Evolutionary conservation across 352 stramenopile species (phyloP), one percentile per base, ranked within the genome.

Genomic region (Pythium vanterpoolii): DNA sequence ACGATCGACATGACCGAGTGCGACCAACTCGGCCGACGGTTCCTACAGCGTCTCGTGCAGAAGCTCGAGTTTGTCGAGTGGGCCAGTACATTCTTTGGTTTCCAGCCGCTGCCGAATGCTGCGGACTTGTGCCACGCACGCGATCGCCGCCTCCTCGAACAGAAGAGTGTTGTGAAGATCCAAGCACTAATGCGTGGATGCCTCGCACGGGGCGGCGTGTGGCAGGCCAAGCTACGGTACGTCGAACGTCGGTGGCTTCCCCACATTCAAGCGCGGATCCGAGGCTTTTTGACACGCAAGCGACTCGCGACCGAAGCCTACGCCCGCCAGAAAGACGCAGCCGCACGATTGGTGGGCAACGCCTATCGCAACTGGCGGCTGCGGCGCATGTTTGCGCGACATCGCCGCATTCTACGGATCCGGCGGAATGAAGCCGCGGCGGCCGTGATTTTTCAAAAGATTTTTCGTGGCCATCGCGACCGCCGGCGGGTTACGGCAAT

Each of bases 1-100:
- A 90, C 81, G 11, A 79, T 97, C n/a, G 81, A 97, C 47, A 69
- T 97, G 46, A 93, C 85, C 8, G 73, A 85, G 24, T 96, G 88
- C 62, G 67, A 66, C 18, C 68, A 79, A 26, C 81, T 97, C 50
- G 73, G 83, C 1, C 72, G 86, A 19, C 67, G 76, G 0, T 95
- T 95, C 44, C 62, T 96, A 1, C 83, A 93, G 45, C 59, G 69
- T 21, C 65, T 96, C 16, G 72, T 94, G 34, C 59, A 73, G 8
- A 77, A 80, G 40, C 81, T 97, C 27, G 76, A 76, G 51, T 93
- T 95, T 46, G 87, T 95, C 27, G 79, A 97, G 53, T 90, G 81
- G 73, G 79, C 86, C 3, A 75, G 61, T n/a, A 74, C 58, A 14
- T 96, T 91, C 59, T 87, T 95, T 40, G 89, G 88, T n/a, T 94